Evolutionary conservation across 768 basidiomycete genomes (phyloP).

Genomic region (Leccinellum luteum): DNA sequence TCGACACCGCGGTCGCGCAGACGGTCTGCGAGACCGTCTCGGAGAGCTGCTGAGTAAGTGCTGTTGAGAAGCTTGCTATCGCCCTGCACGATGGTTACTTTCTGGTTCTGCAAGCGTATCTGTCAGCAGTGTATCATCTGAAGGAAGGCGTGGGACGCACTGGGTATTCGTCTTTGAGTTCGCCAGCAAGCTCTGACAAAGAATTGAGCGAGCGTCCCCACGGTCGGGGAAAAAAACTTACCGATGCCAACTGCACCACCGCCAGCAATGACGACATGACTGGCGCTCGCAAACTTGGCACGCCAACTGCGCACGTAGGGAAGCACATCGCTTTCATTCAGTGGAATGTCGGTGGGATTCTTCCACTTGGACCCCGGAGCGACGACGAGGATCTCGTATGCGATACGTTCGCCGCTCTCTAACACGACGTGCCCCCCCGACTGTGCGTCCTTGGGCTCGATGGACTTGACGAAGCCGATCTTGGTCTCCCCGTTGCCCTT

Average conservation of each 20-base stretch:
- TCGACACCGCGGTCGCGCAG: slow-evolving; percentile 46
- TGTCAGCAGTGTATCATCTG: slow-evolving; percentile 9
- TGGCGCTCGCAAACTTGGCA: slow-evolving; percentile 32
- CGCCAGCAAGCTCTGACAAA: slow-evolving; percentile 41
- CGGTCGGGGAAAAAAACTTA: slow-evolving; percentile 20
- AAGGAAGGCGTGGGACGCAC: slow-evolving; percentile 21
- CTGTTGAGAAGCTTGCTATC: slow-evolving; percentile 52
- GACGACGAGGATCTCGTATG: slow-evolving; percentile 57
- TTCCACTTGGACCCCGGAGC: slow-evolving; percentile 57
- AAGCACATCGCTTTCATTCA: slow-evolving; percentile 25
- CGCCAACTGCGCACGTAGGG: slow-evolving; percentile 34
- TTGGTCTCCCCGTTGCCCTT: slow-evolving; percentile 43
- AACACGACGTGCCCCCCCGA: slow-evolving; percentile 51
- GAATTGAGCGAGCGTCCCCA: background rate
- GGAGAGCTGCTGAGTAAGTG: slow-evolving; percentile 52
- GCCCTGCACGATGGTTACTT: slow-evolving; percentile 62
- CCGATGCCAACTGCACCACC: slow-evolving; percentile 58
- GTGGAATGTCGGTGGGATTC: slow-evolving; percentile 47
- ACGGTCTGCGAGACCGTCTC: slow-evolving; percentile 43
- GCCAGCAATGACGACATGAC: slow-evolving; percentile 49
- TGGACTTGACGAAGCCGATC: slow-evolving; percentile 36
- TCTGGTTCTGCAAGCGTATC: slow-evolving; percentile 28
- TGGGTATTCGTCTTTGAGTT: slow-evolving; percentile 42
- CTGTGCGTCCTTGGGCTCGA: slow-evolving; percentile 34
- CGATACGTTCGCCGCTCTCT: slow-evolving; percentile 45